Conservation (phyloP, 495 filamentous ascomycete genomes). For the Penicillium bialowiezense region DNA sequence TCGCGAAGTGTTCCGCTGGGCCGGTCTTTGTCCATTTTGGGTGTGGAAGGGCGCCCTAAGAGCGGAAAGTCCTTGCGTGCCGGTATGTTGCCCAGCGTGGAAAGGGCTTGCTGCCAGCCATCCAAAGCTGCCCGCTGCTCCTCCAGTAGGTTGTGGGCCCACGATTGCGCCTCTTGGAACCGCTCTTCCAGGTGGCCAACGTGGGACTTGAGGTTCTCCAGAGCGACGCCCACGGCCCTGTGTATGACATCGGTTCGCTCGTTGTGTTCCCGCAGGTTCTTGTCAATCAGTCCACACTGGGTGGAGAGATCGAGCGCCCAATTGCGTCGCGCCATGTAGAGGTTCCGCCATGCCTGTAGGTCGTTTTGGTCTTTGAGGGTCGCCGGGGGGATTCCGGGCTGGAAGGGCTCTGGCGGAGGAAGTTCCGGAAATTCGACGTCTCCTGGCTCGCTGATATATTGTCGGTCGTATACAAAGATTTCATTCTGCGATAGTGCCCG, state of each 20-base stretch:
- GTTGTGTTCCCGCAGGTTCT: conserved; percentile 50
- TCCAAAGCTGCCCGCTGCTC: conserved; percentile 65
- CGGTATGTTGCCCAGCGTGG: conserved; percentile 59
- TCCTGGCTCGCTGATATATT: conserved; percentile 48
- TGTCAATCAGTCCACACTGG: conserved; percentile 58
- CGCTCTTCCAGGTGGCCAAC: conserved; percentile 71
- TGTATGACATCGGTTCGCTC: conserved; percentile 69
- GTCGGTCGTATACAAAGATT: conserved; percentile 82
- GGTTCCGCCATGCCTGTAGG: conserved; percentile 74
- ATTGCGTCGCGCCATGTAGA: conserved; percentile 67
- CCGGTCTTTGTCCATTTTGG: conserved; percentile 32
- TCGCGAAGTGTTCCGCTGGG: conserved; percentile 60
- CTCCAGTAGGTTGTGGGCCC: conserved; percentile 66
- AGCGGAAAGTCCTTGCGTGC: conserved; percentile 56
- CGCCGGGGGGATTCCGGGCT: conserved; percentile 62
- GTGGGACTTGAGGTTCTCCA: conserved; percentile 77
- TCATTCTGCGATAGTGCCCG: conserved; percentile 59
- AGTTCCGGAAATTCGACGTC: conserved; percentile 52
- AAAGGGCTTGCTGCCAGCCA: conserved; percentile 66
- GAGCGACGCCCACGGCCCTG: conserved; percentile 69
- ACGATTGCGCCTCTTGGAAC: conserved; percentile 67
- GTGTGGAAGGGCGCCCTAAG: conserved; percentile 45
- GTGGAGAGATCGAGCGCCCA: conserved; percentile 73
- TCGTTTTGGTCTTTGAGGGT: conserved; percentile 69
- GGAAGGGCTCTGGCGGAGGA: conserved; percentile 57